Conservation (phyloP, 2,329 filamentous ascomycete genomes). For the Alternaria sp. region DNA sequence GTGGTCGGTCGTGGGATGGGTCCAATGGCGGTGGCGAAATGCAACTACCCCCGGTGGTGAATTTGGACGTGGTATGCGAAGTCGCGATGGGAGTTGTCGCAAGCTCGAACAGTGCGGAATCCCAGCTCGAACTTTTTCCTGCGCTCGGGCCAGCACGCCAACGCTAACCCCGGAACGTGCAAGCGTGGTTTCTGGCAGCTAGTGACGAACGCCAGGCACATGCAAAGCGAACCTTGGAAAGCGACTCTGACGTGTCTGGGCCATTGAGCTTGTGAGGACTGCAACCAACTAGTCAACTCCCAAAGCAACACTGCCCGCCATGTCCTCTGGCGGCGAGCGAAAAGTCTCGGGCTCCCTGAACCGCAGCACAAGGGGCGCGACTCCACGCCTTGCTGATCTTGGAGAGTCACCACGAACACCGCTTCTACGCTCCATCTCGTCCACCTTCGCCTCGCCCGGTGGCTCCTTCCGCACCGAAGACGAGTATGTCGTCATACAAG, state of each 20-base stretch:
- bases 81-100: constrained; percentile 30
- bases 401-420: constrained; percentile 50
- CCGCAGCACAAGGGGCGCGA: constrained; percentile 43
- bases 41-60: constrained; percentile 20
- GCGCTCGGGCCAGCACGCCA: constrained; percentile 11
- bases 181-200: constrained; percentile 5
- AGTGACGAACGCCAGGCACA: constrained; percentile 8
- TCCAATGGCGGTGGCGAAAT: constrained; percentile 19
- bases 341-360: constrained; percentile 43
- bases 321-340: constrained; percentile 41
- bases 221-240: background rate
- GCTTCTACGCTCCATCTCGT: constrained; percentile 68
- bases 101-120: constrained; percentile 19
- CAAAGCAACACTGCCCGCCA: background rate
- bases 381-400: constrained; percentile 48
- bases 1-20: constrained; percentile 8
- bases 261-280: background rate
- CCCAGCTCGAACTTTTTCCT: constrained; percentile 25
- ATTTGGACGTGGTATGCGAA: constrained; percentile 29
- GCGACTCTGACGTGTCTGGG: background rate
- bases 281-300: background rate
- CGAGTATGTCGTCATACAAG: constrained; percentile 85
- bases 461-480: constrained; percentile 69
- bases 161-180: constrained; percentile 13
- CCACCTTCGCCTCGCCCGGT: constrained; percentile 66